Conservation (phyloP, 108 stramenopile species). For the Stephanodiscus triporus region DNA sequence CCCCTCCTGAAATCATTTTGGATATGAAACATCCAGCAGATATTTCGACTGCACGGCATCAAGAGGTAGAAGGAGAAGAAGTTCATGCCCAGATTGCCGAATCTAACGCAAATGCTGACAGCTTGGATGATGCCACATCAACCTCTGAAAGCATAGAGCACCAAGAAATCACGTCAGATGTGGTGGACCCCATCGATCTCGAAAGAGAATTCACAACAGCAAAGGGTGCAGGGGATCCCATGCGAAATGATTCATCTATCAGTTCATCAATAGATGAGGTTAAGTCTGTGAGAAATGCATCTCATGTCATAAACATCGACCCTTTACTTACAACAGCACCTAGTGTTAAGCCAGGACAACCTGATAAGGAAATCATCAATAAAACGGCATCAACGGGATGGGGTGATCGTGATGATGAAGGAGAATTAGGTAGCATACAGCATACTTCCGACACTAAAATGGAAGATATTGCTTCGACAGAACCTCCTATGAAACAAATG, state of each 20-base stretch:
- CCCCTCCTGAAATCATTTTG: conserved; percentile 1
- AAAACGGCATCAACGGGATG: not conserved
- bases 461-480: not conserved
- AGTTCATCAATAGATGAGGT: conserved; percentile 22
- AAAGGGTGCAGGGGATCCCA: not conserved
- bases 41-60: not conserved
- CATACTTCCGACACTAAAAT: not conserved
- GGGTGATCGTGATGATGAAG: not conserved
- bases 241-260: conserved; percentile 14
- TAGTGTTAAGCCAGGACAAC: not conserved
- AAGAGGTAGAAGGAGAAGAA: not conserved
- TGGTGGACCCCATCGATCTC: not conserved
- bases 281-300: conserved; percentile 29
- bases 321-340: conserved; percentile 2
- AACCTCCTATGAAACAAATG: conserved; percentile 1
- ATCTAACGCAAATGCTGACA: not conserved
- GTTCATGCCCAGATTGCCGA: not conserved
- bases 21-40: not conserved
- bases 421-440: not conserved
- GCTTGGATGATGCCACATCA: not conserved
- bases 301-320: conserved; percentile 25
- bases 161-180: not conserved
- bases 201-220: not conserved
- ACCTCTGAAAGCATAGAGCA: not conserved
- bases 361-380: not conserved